Conservation (phyloP, 257 asterid genomes). For the Scutellaria minor region DNA sequence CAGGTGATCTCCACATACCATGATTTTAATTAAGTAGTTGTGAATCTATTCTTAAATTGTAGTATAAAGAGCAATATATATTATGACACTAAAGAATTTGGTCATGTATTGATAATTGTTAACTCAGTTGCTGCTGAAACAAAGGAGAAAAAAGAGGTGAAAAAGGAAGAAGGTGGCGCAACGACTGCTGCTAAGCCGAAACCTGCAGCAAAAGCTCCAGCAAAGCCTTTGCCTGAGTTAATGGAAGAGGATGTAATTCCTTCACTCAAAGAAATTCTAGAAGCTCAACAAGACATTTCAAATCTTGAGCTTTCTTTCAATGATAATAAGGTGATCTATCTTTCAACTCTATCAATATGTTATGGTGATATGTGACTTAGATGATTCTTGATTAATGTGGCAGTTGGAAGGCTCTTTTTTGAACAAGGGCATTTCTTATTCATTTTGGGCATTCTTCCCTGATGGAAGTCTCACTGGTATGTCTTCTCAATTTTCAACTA, state of each 20-base stretch:
- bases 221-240: conserved; percentile 67
- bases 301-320: conserved; percentile 59
- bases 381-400: conserved; percentile 24
- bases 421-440: conserved; percentile 67
- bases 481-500: background rate
- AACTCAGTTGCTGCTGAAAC: conserved; percentile 73
- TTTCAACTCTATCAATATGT: background rate
- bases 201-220: conserved; percentile 71
- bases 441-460: conserved; percentile 93
- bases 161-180: conserved; percentile 34
- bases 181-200: conserved; percentile 42
- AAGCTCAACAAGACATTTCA: conserved; percentile 61
- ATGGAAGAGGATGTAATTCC: conserved; percentile 91
- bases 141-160: conserved; percentile 56
- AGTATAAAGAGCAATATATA: background rate
- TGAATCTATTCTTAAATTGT: background rate
- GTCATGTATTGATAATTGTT: conserved; percentile 30
- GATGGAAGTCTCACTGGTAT: conserved; percentile 72
- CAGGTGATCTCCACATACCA: conserved; percentile 33
- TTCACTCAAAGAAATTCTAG: conserved; percentile 55
- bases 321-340: conserved; percentile 55
- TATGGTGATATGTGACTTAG: background rate
- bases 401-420: conserved; percentile 86
- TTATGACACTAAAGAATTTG: background rate
- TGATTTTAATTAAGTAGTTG: background rate